Base-by-base conservation (phyloP, 208 protist species). In the Porcisia hertigi region DNA sequence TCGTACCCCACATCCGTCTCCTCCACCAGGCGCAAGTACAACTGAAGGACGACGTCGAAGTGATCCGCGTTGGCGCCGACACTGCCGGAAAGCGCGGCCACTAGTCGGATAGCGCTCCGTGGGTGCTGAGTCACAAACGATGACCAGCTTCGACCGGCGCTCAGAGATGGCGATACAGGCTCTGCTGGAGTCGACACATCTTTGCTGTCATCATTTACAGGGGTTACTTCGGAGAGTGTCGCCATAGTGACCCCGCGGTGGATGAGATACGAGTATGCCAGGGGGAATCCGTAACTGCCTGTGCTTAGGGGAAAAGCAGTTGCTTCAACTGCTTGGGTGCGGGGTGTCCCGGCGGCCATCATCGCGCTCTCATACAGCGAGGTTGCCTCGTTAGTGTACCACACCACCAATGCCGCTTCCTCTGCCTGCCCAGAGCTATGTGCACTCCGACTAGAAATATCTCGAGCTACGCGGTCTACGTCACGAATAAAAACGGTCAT, bases 1-100 rank as follows among this genome's bases (percentile, higher is more conserved):
- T 70, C 49, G 60, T 90, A 88, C 55, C 76, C 87, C 2, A 82
- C 77, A 34, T 90, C 89, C 0, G 85, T 87, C 41, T 80, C 72
- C 20, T 69, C 58, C 62, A 91, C 71, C 23, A 91, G 43, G 12
- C 66, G 41, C 52, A 81, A 34, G 25, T 88, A 86, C 11, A 81
- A 53, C 39, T 83, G 75, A 53, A 77, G 59, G 9, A 90, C 66
- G 36, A 75, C 77, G 47, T 80, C 45, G 62, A 86, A 84, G 69
- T 93, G 88, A 36, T 83, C 75, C 1, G 72, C 79, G 69, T 90
- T 86, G 39, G 62, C 53, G 18, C 77, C 79, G 2, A 93, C 79
- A 30, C 80, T 82, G 30, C 76, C 75, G 3, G 84, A 78, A 4
- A 93, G 73, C 16, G 71, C 69, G 16, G 30, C 34, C 25, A 90